Evolutionary conservation across 305 asterid species (phyloP).

Genomic region (Fraxinus paxiana): DNA sequence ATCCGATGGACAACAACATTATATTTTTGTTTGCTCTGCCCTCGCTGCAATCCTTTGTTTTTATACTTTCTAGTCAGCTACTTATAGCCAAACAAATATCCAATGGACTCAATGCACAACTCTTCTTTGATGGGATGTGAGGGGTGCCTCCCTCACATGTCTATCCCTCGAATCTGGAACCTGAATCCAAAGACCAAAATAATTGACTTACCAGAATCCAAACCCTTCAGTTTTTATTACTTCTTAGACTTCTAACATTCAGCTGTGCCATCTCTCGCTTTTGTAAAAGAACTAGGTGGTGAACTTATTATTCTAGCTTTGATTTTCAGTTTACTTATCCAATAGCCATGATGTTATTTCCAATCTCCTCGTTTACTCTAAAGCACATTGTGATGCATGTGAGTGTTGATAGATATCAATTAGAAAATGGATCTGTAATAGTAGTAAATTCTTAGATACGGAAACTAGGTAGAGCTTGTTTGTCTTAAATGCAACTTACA

Average conservation of each 20-base stretch:
- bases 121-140: neutral
- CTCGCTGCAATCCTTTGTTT: neutral
- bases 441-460: neutral
- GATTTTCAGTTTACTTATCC: neutral
- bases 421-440: neutral
- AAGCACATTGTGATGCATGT: neutral
- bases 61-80: neutral
- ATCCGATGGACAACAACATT: neutral
- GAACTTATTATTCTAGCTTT: neutral
- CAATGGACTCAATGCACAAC: neutral
- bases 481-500: neutral
- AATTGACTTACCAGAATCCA: neutral
- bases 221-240: neutral
- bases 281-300: neutral
- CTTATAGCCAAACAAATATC: neutral
- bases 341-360: neutral
- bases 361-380: neutral
- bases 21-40: neutral
- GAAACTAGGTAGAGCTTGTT: neutral
- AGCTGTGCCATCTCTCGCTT: neutral
- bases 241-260: neutral
- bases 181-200: neutral
- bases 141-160: neutral
- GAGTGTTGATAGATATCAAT: neutral
- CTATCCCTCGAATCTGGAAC: neutral